Percentiles rank a stretch among this genome's conserved stretches.
phyloP scores from a whole-genome alignment of 192 early-diverging fungal genomes.

The Phycomyces blakesleeanus region DNA sequence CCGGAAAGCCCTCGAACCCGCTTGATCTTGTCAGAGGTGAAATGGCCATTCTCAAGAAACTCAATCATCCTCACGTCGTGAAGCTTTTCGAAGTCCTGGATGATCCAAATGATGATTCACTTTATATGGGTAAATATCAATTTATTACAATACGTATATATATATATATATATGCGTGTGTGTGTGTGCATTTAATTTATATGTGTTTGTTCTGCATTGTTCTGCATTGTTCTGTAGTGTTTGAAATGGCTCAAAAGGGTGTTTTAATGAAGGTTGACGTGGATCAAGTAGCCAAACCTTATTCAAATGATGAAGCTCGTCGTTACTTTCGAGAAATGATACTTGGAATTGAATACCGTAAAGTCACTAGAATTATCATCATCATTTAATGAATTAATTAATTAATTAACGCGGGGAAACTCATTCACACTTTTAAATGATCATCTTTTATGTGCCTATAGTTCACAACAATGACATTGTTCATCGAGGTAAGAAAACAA shows the following conservation, averaged over 20 bases:
- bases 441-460: too few relatives aligned
- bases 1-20: slow-evolving; percentile 51
- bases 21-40: slow-evolving; percentile 85
- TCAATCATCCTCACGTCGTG: slow-evolving; percentile 85
- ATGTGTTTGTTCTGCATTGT: too few relatives aligned
- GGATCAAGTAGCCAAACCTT: slow-evolving; percentile 46
- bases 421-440: too few relatives aligned
- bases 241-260: slow-evolving; percentile 86
- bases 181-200: too few relatives aligned
- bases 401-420: too few relatives aligned
- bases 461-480: slow-evolving; percentile 92
- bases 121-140: slow-evolving; percentile 59
- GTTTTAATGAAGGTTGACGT: slow-evolving; percentile 70
- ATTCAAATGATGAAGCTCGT: slow-evolving; percentile 55
- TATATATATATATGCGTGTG: too few relatives aligned
- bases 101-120: slow-evolving; percentile 76
- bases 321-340: slow-evolving; percentile 82
- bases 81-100: slow-evolving; percentile 91
- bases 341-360: slow-evolving; percentile 93
- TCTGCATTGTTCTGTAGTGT: too few relatives aligned
- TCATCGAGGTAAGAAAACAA: slow-evolving; percentile 60
- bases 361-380: too few relatives aligned
- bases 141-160: not conserved
- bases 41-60: slow-evolving; percentile 92
- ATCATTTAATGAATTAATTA: too few relatives aligned